Evolutionary conservation across 139 green algal genomes (phyloP).

Genomic region (Chlorella vulgaris): DNA sequence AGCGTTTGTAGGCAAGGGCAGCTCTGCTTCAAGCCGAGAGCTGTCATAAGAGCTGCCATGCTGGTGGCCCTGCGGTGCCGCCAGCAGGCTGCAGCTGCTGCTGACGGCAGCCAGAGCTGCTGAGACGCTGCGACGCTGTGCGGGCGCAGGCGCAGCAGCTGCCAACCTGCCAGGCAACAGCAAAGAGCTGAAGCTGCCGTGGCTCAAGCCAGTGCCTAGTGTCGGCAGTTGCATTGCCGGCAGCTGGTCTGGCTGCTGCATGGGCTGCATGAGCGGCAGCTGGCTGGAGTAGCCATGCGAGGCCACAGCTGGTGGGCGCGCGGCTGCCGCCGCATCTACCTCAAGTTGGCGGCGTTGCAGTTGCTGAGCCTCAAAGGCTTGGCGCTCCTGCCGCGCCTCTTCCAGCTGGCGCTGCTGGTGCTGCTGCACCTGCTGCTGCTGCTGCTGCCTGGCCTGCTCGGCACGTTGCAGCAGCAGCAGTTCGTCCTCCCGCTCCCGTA

Average conservation of each 20-base stretch:
- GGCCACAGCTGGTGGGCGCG: neutral
- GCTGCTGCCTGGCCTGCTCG: neutral
- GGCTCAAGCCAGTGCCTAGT: neutral
- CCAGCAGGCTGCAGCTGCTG: neutral
- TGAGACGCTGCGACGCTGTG: slow-evolving; percentile 19
- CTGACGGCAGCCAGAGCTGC: slow-evolving; percentile 5
- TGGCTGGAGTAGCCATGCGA: neutral
- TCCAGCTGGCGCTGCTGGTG: neutral
- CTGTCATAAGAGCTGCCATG: too few species aligned
- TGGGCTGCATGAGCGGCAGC: neutral
- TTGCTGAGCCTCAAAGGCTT: neutral
- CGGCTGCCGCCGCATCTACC: neutral
- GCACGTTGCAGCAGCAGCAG: slow-evolving; percentile 16
- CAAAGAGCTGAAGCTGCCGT: neutral
- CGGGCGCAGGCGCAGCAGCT: neutral
- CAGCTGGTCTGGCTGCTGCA: neutral
- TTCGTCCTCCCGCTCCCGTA: slow-evolving; percentile 18
- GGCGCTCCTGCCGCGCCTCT: neutral
- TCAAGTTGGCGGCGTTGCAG: neutral
- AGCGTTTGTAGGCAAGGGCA: too few species aligned
- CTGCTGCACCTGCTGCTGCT: neutral
- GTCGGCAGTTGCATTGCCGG: neutral
- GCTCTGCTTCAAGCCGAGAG: too few species aligned
- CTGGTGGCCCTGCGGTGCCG: too few species aligned
- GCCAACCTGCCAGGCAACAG: neutral